phyloP scores from a whole-genome alignment of 169 alveolate species.

The Cyclospora cayetanensis region DNA sequence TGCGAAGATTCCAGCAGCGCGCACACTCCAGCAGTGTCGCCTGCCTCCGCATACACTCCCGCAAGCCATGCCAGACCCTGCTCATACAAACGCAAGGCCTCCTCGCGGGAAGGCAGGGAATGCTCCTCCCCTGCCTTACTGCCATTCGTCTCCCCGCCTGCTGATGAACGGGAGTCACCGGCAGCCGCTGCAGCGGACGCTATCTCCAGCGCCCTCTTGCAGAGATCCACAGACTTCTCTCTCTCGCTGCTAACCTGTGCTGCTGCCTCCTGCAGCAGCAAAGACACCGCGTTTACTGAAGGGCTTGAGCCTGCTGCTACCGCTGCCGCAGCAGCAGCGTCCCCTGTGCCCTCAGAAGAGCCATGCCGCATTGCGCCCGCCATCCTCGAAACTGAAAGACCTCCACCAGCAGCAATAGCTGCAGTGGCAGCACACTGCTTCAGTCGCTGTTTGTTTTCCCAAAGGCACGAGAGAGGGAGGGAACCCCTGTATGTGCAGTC shows the following conservation, averaged over 20 bases:
- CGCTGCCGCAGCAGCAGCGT: background rate
- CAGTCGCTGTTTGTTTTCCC: no score
- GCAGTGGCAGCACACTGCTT: conserved; percentile 38
- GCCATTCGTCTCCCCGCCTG: background rate
- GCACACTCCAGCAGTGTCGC: background rate
- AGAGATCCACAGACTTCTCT: background rate
- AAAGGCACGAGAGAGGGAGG: no score
- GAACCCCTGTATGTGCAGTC: no score
- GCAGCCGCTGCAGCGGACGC: conserved; percentile 13
- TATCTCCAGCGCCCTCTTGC: background rate
- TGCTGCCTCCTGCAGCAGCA: conserved; percentile 6
- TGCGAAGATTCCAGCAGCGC: conserved; percentile 20
- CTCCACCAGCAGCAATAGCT: conserved; percentile 9
- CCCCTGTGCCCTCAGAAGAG: background rate
- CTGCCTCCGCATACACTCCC: conserved; percentile 52
- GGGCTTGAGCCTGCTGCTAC: background rate
- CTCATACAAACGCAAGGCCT: conserved; percentile 52
- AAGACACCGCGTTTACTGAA: background rate
- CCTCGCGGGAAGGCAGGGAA: background rate
- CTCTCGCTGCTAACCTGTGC: background rate
- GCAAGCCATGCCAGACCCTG: conserved; percentile 45
- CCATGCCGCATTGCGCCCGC: conserved; percentile 2
- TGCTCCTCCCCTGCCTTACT: background rate
- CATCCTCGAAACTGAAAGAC: background rate
- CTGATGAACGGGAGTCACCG: background rate